A percentile compares a stretch with the other conserved stretches of the same genome.
Conservation (phyloP, 495 filamentous ascomycete species). For the Umbilicaria muhlenbergii region DNA sequence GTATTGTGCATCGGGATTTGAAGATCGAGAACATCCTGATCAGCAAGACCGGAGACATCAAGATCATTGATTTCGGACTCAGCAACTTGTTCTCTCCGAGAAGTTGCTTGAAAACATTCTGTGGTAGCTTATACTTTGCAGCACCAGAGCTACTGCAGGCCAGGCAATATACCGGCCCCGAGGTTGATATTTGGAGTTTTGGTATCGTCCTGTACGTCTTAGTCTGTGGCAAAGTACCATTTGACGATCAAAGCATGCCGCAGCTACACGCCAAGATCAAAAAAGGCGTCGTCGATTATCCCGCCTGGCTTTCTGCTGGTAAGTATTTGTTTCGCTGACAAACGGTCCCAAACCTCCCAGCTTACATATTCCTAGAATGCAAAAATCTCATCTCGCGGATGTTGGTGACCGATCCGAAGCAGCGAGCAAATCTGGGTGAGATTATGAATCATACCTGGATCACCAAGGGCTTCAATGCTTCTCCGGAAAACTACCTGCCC, state of each 20-base stretch:
- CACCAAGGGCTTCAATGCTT: constrained; percentile 72
- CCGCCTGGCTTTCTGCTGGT: constrained; percentile 81
- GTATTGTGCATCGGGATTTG: constrained; percentile 92
- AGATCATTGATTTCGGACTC: constrained; percentile 97
- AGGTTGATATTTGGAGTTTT: constrained; percentile 98
- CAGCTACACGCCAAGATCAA: constrained; percentile 98
- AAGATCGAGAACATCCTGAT: constrained; percentile 99
- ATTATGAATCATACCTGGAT: constrained; percentile 98
- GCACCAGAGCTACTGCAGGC: constrained; percentile 91
- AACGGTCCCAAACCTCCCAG: not conserved
- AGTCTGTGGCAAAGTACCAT: constrained; percentile 95
- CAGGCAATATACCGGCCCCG: constrained; percentile 84
- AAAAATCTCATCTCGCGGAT: constrained; percentile 87
- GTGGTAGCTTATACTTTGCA: constrained; percentile 95
- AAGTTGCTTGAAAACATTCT: constrained; percentile 87
- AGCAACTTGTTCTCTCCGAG: constrained; percentile 91
- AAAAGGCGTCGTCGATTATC: constrained; percentile 90
- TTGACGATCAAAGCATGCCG: constrained; percentile 99
- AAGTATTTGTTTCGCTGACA: constrained; percentile 16
- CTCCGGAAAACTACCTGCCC: constrained; percentile 84
- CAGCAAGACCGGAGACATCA: constrained; percentile 98
- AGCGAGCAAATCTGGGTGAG: constrained; percentile 74
- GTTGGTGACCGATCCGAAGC: constrained; percentile 86
- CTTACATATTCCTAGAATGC: constrained; percentile 46
- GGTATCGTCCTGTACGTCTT: constrained; percentile 97